These are phyloP conservation scores for Phyllosticta paracitricarpa DNA, from an alignment of 2,329 filamentous ascomycete species.

Conservation along the genomic window DNA sequence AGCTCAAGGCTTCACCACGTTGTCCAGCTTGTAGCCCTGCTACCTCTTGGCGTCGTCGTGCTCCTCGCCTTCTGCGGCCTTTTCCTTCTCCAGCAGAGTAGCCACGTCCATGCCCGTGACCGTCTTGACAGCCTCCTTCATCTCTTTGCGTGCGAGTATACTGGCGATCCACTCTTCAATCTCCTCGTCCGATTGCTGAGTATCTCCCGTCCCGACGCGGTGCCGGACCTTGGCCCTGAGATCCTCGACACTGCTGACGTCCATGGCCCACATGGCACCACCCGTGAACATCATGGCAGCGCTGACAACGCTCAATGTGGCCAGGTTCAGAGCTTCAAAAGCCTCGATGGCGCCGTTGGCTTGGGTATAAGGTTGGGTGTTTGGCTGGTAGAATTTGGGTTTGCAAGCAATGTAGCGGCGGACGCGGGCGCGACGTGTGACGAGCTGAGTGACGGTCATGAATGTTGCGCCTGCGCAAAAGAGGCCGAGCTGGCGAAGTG, in stretches of 20 bases:
- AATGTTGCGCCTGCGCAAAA: conserved; percentile 69
- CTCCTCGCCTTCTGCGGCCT: conserved; percentile 4
- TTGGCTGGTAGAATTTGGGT: conserved; percentile 64
- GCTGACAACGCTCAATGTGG: conserved; percentile 74
- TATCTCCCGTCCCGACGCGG: conserved; percentile 33
- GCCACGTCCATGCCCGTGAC: conserved; percentile 18
- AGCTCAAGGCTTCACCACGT: neutral
- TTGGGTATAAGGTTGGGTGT: conserved; percentile 35
- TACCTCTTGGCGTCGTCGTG: neutral
- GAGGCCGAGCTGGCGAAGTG: conserved; percentile 54
- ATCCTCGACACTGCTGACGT: conserved; percentile 50
- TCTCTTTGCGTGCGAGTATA: conserved; percentile 39
- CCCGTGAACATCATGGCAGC: conserved; percentile 67
- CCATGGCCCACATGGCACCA: conserved; percentile 64
- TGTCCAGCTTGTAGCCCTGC: neutral
- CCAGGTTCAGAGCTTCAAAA: conserved; percentile 71
- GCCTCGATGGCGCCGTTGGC: conserved; percentile 64
- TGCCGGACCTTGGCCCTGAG: conserved; percentile 48
- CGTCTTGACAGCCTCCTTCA: conserved; percentile 22
- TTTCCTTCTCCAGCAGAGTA: conserved; percentile 4
- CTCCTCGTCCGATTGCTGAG: conserved; percentile 42
- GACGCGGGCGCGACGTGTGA: conserved; percentile 54
- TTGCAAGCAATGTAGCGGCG: conserved; percentile 51
- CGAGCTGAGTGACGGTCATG: conserved; percentile 57
- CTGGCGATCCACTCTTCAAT: conserved; percentile 44